A percentile compares a stretch with the other conserved stretches of the same genome.
phyloP scores from a whole-genome alignment of 176 grass and related monocot species.

The Cymbopogon citratus region DNA sequence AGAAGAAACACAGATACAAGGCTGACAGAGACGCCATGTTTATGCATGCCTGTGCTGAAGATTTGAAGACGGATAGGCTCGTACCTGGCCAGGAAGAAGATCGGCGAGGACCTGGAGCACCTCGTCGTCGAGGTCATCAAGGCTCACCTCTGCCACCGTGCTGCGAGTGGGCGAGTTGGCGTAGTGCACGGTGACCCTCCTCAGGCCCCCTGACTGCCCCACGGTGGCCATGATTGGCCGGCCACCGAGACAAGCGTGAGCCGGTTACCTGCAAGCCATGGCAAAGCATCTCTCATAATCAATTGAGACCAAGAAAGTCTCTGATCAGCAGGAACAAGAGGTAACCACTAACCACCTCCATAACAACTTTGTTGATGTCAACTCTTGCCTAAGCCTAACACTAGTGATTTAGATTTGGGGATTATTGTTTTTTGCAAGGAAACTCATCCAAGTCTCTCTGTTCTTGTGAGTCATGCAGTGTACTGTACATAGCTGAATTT shows the following conservation, averaged over 20 bases:
- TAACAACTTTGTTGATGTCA: neutral
- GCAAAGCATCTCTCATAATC: conserved; percentile 13
- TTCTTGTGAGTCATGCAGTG: neutral
- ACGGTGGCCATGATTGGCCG: conserved; percentile 46
- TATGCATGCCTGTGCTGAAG: neutral
- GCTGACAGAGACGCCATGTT: neutral
- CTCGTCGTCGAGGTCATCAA: conserved; percentile 9
- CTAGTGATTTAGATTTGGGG: neutral
- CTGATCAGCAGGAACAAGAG: neutral
- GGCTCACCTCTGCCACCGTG: conserved; percentile 12
- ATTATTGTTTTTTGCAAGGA: neutral
- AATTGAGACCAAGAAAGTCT: conserved; percentile 9
- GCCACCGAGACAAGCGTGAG: neutral
- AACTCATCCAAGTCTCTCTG: neutral
- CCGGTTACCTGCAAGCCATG: conserved; percentile 33
- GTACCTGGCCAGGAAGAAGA: conserved; percentile 55
- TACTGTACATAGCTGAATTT: neutral
- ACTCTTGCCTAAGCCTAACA: neutral
- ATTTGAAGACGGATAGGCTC: neutral
- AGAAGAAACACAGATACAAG: neutral
- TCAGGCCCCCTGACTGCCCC: conserved; percentile 38
- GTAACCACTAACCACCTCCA: neutral
- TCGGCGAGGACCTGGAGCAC: conserved; percentile 34
- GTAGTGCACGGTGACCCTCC: conserved; percentile 53
- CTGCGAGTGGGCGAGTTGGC: conserved; percentile 28